Evolutionary conservation across 1,284 basidiomycete genomes (phyloP).

Genomic region (Cutaneotrichosporon mucoides): DNA sequence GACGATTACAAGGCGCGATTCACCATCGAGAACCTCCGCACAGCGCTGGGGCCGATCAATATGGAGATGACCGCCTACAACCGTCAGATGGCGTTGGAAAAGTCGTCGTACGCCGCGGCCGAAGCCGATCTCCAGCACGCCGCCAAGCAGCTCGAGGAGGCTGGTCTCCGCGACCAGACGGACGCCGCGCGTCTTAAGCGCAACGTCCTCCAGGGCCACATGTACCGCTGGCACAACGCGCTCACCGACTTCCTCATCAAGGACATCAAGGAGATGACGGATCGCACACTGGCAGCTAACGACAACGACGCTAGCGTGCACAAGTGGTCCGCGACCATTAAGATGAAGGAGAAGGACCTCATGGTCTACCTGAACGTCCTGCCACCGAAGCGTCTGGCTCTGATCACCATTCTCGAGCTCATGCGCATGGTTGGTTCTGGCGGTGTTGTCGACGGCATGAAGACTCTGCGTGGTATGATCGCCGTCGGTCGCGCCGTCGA

Average conservation of each 20-base stretch:
- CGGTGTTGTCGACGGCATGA: constrained; percentile 80
- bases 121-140: constrained; percentile 67
- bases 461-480: constrained; percentile 79
- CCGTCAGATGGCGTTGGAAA: constrained; percentile 77
- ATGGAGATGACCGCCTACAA: constrained; percentile 60
- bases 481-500: constrained; percentile 80
- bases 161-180: constrained; percentile 55
- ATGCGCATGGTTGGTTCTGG: constrained; percentile 78
- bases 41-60: constrained; percentile 58
- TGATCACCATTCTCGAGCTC: constrained; percentile 85
- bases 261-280: constrained; percentile 58
- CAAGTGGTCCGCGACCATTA: constrained; percentile 16
- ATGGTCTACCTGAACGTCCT: constrained; percentile 67
- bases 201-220: constrained; percentile 67
- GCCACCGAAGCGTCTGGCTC: constrained; percentile 71
- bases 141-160: constrained; percentile 58
- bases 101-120: constrained; percentile 78
- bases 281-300: constrained; percentile 43
- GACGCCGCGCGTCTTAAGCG: constrained; percentile 35
- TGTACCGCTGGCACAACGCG: constrained; percentile 80
- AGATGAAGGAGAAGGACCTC: constrained; percentile 30
- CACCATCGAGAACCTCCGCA: constrained; percentile 64
- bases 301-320: constrained; percentile 3
- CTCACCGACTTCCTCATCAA: constrained; percentile 57
- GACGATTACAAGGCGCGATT: constrained; percentile 32